Conservation (phyloP, 148 eudicot genomes). For the Amaranthus hypochondriacus region DNA sequence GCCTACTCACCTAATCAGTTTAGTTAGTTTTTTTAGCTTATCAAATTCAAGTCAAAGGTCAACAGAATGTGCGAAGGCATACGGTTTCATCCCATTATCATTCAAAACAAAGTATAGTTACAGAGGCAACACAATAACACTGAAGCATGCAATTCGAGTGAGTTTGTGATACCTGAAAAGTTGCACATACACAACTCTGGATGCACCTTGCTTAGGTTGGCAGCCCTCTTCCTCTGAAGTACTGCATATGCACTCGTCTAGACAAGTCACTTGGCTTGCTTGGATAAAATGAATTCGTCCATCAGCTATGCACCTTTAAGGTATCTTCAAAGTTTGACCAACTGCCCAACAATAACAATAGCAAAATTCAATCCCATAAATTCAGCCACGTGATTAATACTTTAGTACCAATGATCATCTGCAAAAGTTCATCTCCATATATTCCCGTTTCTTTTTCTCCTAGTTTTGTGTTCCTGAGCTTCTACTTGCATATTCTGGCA, state of each 20-base stretch:
- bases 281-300: background rate
- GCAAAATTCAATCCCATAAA: too few relatives aligned
- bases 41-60: background rate
- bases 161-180: background rate
- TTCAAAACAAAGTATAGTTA: background rate
- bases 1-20: background rate
- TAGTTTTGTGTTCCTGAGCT: background rate
- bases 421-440: too few relatives aligned
- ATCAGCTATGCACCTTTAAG: background rate
- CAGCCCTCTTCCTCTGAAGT: background rate
- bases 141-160: background rate
- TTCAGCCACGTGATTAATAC: too few relatives aligned
- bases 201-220: constrained; percentile 1
- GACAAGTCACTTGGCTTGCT: background rate
- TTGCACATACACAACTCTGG: background rate
- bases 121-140: background rate
- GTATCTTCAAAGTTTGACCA: background rate
- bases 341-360: too few relatives aligned
- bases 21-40: background rate
- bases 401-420: too few relatives aligned
- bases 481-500: background rate
- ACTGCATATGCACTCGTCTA: background rate
- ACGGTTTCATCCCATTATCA: background rate
- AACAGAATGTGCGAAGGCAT: background rate
- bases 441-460: too few relatives aligned